Conservation (phyloP, 768 basidiomycete genomes). For the Termitomyces sp. region DNA sequence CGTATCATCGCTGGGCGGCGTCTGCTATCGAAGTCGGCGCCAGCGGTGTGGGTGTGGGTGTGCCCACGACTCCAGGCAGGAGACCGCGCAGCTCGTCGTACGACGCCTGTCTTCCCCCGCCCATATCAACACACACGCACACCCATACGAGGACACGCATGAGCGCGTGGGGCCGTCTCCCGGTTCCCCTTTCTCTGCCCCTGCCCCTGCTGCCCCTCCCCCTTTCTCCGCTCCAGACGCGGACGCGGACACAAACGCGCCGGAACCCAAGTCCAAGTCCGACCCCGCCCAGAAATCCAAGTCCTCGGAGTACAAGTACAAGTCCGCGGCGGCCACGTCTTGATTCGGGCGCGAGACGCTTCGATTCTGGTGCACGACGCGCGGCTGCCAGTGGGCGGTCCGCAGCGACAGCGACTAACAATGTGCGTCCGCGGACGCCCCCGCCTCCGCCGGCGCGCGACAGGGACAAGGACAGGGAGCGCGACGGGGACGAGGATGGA, state of each 20-base stretch:
- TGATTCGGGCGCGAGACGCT: neutral
- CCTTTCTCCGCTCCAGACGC: neutral
- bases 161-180: slow-evolving; percentile 1
- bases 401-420: too few species aligned
- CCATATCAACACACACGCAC: neutral
- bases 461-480: too few species aligned
- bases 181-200: neutral
- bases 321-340: neutral
- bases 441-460: neutral
- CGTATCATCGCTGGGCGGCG: neutral
- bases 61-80: too few species aligned
- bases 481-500: too few species aligned
- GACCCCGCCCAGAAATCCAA: neutral
- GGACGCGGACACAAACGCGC: too few species aligned
- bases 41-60: too few species aligned
- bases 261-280: neutral
- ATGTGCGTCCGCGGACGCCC: neutral
- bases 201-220: neutral
- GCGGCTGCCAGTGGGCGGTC: too few species aligned
- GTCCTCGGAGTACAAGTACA: neutral
- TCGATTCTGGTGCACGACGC: too few species aligned
- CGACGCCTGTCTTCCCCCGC: neutral
- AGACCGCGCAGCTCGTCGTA: neutral
- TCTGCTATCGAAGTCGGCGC: neutral
- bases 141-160: neutral